These are phyloP conservation scores for Auriscalpium microsporum DNA, from an alignment of 768 basidiomycete genomes.

Conservation along the genomic window DNA sequence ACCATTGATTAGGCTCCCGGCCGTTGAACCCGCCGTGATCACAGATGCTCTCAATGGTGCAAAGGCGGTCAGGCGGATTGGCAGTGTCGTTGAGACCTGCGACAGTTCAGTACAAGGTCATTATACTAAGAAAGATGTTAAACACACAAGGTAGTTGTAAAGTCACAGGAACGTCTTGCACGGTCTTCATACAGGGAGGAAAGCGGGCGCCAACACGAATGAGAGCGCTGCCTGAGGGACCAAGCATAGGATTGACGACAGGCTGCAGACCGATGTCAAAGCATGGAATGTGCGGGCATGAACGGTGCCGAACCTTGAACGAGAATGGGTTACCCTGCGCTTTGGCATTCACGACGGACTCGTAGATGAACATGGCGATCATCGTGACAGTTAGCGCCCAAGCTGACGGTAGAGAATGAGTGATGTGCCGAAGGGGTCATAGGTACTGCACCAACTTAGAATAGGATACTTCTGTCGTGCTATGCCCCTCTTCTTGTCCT, in stretches of 20 bases:
- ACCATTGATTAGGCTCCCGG: conserved; percentile 45
- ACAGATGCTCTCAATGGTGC: conserved; percentile 76
- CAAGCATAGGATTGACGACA: conserved; percentile 82
- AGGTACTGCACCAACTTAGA: conserved; percentile 43
- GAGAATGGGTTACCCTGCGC: conserved; percentile 81
- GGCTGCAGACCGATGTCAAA: conserved; percentile 37
- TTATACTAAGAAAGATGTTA: conserved; percentile 1
- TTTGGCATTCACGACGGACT: conserved; percentile 66
- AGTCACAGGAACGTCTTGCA: conserved; percentile 45
- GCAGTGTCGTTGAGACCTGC: conserved; percentile 77
- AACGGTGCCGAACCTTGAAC: conserved; percentile 49
- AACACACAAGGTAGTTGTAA: conserved; percentile 48
- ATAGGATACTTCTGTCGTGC: conserved; percentile 76
- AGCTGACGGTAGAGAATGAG: conserved; percentile 31
- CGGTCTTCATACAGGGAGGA: conserved; percentile 83
- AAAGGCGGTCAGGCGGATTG: conserved; percentile 62
- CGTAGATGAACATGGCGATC: conserved; percentile 74
- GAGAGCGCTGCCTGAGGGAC: conserved; percentile 76
- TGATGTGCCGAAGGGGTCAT: neutral
- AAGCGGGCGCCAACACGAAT: conserved; percentile 89
- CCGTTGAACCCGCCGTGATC: conserved; percentile 71
- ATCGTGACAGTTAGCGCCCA: conserved; percentile 60
- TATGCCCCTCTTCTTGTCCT: conserved; percentile 79
- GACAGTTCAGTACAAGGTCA: conserved; percentile 10
- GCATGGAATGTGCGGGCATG: neutral